A percentile compares a stretch with the other conserved stretches of the same genome.
Conservation (phyloP, 116 monocot genomes). For the Dioscorea cayenensis region DNA sequence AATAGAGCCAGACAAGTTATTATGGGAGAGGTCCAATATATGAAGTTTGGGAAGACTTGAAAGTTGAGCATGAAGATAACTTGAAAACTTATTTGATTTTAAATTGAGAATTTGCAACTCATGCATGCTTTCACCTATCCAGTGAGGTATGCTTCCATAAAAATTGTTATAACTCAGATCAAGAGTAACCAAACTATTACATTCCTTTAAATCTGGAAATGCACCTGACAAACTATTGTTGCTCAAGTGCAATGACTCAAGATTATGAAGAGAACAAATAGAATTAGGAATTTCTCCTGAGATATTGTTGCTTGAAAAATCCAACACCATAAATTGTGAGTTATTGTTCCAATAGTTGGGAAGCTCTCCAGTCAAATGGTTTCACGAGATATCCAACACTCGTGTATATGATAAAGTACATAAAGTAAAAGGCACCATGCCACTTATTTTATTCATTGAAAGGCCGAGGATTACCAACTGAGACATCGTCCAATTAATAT, state of each 20-base stretch:
- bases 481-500: neutral
- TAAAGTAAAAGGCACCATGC: neutral
- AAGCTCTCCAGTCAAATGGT: neutral
- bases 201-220: neutral
- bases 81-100: neutral
- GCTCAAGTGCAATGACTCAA: no score
- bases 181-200: neutral
- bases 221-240: neutral
- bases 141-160: neutral
- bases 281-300: neutral
- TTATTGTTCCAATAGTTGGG: neutral
- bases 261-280: neutral
- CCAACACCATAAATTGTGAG: neutral
- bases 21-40: slow-evolving; percentile 2
- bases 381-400: neutral
- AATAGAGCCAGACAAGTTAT: neutral
- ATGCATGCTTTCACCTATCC: neutral
- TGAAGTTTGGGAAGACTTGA: neutral
- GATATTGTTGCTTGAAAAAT: neutral
- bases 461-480: neutral
- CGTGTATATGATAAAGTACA: neutral
- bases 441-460: neutral
- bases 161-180: neutral
- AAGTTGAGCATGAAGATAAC: neutral
- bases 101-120: neutral